Percentiles rank a stretch among this genome's conserved stretches.
Evolutionary conservation across 139 green algal species (phyloP).

Genomic region (Coccomyxa sp.): DNA sequence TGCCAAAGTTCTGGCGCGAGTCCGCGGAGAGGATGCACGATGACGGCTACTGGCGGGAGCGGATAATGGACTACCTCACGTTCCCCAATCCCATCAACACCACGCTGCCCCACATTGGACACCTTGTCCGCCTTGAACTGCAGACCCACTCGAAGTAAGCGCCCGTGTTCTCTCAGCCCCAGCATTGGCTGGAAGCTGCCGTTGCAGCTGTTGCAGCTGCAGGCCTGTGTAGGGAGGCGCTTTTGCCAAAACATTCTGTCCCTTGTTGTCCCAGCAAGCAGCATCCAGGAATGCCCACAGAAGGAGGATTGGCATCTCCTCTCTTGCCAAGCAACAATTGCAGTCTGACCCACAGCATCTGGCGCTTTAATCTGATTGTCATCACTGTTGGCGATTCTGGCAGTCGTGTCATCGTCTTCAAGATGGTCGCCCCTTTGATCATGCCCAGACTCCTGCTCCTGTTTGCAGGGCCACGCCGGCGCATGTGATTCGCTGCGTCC

Average conservation of each 20-base stretch:
- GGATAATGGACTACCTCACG: constrained; percentile 5
- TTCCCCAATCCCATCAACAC: constrained; percentile 24
- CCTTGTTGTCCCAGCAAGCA: no score
- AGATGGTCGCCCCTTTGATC: no score
- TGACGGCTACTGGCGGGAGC: not conserved
- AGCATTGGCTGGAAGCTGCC: not conserved
- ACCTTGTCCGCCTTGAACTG: constrained; percentile 8
- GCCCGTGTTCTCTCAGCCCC: not conserved
- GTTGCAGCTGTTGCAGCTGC: not conserved
- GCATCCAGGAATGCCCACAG: no score
- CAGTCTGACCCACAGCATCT: no score
- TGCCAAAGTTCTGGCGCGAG: constrained; percentile 6
- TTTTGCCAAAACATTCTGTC: no score
- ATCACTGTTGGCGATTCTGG: no score
- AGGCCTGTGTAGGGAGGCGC: no score
- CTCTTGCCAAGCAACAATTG: no score
- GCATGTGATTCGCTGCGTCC: constrained; percentile 10
- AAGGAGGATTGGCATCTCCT: no score
- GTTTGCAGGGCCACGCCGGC: constrained; percentile 2
- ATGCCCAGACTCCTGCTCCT: no score
- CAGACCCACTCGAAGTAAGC: constrained; percentile 7
- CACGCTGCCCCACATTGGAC: constrained; percentile 12
- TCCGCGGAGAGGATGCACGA: not conserved
- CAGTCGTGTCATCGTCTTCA: no score
- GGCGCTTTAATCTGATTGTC: no score